Evolutionary conservation across 2,329 filamentous ascomycete genomes (phyloP).

Genomic region (Colletotrichum tropicale): DNA sequence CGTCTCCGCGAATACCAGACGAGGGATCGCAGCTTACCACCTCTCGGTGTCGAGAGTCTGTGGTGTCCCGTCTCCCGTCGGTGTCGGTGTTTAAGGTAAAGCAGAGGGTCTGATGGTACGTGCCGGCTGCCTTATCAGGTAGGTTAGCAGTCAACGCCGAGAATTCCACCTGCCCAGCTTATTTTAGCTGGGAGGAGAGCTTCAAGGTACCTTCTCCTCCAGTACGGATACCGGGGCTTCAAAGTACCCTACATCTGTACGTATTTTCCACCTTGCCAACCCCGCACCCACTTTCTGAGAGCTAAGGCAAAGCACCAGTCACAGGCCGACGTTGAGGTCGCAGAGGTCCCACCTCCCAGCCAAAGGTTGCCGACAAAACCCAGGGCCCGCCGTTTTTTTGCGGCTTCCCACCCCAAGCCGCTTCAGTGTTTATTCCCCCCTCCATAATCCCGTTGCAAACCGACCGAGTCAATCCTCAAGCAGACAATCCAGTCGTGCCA

Average conservation of each 20-base stretch:
- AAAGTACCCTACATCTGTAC: neutral
- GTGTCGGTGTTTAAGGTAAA: neutral
- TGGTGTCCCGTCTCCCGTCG: neutral
- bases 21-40: neutral
- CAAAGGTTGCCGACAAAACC: conserved; percentile 3
- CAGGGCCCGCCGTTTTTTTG: conserved; percentile 17
- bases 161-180: neutral
- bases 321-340: neutral
- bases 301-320: neutral
- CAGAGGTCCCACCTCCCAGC: neutral
- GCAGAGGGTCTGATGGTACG: neutral
- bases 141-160: neutral
- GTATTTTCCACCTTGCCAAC: neutral
- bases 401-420: conserved; percentile 13
- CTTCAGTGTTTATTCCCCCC: conserved; percentile 6
- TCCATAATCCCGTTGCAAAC: conserved; percentile 34
- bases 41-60: neutral
- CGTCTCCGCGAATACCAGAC: conserved; percentile 1
- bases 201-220: neutral
- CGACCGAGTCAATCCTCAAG: conserved; percentile 28
- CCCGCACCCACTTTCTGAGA: neutral
- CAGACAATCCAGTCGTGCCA: conserved; percentile 14
- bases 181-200: neutral
- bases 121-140: neutral
- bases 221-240: neutral